These are phyloP conservation scores for Neurospora tetrasperma DNA, from an alignment of 495 filamentous ascomycete genomes.

Conservation along the genomic window DNA sequence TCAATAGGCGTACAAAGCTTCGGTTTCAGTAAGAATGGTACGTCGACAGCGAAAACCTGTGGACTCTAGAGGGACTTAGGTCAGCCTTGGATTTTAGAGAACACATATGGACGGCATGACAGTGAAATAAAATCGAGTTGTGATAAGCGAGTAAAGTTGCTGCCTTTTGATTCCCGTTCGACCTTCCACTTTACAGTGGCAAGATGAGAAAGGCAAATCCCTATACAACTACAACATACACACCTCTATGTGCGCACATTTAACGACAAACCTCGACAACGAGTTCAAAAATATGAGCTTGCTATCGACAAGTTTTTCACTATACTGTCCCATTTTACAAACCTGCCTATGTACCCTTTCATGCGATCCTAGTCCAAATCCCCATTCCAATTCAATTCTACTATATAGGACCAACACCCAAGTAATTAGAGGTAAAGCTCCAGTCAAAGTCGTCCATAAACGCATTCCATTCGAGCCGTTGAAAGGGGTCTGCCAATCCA, in stretches of 20 bases:
- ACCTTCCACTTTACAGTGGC: not conserved
- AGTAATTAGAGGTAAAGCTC: slow-evolving; percentile 24
- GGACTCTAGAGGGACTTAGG: too few relatives aligned
- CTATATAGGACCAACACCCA: not conserved
- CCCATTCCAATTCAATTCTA: too few relatives aligned
- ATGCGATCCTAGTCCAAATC: not conserved
- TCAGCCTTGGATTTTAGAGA: too few relatives aligned
- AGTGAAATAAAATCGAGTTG: not conserved
- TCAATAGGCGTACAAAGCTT: not conserved
- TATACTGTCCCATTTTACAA: not conserved
- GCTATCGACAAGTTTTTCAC: not conserved
- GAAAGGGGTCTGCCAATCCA: slow-evolving; percentile 21
- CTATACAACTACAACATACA: too few relatives aligned
- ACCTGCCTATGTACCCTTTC: not conserved
- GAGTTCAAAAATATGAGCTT: not conserved
- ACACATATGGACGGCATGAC: too few relatives aligned
- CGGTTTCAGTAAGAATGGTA: not conserved
- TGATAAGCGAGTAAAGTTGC: not conserved
- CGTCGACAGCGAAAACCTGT: not conserved
- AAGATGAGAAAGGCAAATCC: not conserved
- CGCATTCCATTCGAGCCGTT: slow-evolving; percentile 31
- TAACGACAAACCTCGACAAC: not conserved
- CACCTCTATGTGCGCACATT: not conserved
- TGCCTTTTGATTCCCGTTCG: not conserved
- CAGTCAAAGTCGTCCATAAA: slow-evolving; percentile 40